These are phyloP conservation scores for Diaporthe humulicola DNA, from an alignment of 2,329 filamentous ascomycete species.

Conservation along the genomic window DNA sequence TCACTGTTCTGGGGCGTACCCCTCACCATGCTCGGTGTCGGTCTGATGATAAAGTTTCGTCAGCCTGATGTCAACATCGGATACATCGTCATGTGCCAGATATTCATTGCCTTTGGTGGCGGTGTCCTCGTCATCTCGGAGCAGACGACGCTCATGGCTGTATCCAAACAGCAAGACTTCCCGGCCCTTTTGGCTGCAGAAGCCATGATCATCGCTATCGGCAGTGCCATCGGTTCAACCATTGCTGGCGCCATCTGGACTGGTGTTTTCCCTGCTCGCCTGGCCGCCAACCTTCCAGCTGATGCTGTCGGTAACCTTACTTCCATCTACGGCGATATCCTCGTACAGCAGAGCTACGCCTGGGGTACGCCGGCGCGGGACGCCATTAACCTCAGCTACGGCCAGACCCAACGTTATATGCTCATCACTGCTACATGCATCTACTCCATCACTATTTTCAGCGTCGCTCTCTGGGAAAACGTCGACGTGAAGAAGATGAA, in stretches of 20 bases:
- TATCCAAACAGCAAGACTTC: conserved; percentile 71
- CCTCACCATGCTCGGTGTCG: conserved; percentile 67
- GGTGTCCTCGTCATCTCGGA: conserved; percentile 71
- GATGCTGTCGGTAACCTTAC: neutral
- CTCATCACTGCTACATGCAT: conserved; percentile 11
- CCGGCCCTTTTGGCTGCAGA: conserved; percentile 73
- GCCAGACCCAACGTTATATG: conserved; percentile 16
- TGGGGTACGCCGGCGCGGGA: conserved; percentile 5
- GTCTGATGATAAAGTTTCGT: conserved; percentile 73
- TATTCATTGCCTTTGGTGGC: conserved; percentile 72
- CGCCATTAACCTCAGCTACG: conserved; percentile 10
- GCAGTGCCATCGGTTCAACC: conserved; percentile 70
- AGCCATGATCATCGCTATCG: conserved; percentile 71
- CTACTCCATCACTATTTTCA: conserved; percentile 7
- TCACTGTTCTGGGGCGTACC: conserved; percentile 64
- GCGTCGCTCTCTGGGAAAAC: conserved; percentile 11
- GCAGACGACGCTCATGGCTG: conserved; percentile 73
- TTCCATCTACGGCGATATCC: neutral
- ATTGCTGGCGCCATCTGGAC: conserved; percentile 77
- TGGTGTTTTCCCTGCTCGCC: conserved; percentile 50
- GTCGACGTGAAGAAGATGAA: conserved; percentile 17
- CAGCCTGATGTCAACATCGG: conserved; percentile 63
- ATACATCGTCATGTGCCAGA: conserved; percentile 71
- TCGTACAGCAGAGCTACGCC: conserved; percentile 3
- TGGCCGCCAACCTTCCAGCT: conserved; percentile 10